Base-by-base conservation (phyloP, 2,329 filamentous ascomycete genomes). In the Cladosporium sp. region DNA sequence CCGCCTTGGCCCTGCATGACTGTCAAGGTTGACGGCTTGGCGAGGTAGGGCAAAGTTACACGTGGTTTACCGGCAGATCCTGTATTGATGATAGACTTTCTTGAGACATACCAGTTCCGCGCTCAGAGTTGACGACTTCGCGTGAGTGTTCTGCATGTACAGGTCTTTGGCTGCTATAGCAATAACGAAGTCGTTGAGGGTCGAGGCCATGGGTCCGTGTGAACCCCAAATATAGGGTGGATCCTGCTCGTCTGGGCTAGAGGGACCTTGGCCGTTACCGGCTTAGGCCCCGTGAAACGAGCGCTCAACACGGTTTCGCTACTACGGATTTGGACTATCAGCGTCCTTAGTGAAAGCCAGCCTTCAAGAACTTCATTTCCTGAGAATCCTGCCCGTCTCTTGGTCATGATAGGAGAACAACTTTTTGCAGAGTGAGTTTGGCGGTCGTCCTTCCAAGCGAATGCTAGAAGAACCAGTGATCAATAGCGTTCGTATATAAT, bases 1-100 rank as follows among this genome's bases (percentile, higher is more conserved):
- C 15, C 34, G 19, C 34, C 48, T 51, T 51, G 48, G 48, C 48
- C 20, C 48, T 51, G 48, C 35, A 51, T 34, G 47, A 28, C 35
- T 28, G 32, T 35, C 32, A 36, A 19, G 36, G 15, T 39, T 17
- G 36, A 19, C 17, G 20, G 48, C 48, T 51, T 51, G 32, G 37
- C 48, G 12, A 32, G 12, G 28, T 32, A 32, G 9, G 28, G 28
- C 28, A 32, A 32, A 10, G 8, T 10, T 32, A 10, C 28, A 32
- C 28, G 28, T 32, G 28, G 28, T 15, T 36, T 35, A 19, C n/a
- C 48, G 8, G 25, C 34, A 35, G 28, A 32, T 32, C n/a, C 28
- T 32, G 28, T 32, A 32, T 7, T 32, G 28, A 32, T 9, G 8
- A 32, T 32, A 32, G 28, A 32, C 28, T 32, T 32, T 32, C 2